A percentile compares a stretch with the other conserved stretches of the same genome.
These are phyloP conservation scores for Nitzschia sp. DNA, from an alignment of 108 stramenopile species.

Conservation along the genomic window DNA sequence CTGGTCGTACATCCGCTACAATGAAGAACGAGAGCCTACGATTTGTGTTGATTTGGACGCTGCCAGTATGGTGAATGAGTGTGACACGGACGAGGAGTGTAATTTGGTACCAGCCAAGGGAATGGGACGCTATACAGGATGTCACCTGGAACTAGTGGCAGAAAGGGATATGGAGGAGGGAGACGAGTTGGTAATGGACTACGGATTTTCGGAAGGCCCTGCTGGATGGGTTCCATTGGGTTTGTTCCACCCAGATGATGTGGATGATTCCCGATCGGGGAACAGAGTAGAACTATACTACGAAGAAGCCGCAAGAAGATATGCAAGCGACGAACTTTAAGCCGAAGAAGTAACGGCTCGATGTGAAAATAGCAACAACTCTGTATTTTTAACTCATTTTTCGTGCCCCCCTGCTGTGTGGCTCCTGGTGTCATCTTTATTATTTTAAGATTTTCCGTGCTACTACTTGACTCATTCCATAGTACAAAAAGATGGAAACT, in stretches of 20 bases:
- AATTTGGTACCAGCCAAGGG: not conserved
- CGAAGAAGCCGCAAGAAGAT: no score
- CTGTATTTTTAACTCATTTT: no score
- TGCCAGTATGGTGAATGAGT: conserved; percentile 20
- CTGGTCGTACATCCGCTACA: not conserved
- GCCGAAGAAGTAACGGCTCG: no score
- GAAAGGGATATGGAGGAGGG: conserved; percentile 19
- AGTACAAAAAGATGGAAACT: no score
- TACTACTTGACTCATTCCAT: no score
- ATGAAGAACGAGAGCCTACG: not conserved
- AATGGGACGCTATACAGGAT: not conserved
- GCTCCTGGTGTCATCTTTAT: no score
- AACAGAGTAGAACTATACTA: no score
- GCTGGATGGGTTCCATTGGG: conserved; percentile 7
- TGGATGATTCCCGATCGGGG: no score
- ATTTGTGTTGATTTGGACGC: conserved; percentile 25
- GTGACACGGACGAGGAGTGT: conserved; percentile 5
- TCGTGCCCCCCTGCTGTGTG: no score
- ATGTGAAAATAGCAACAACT: no score
- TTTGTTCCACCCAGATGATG: not conserved
- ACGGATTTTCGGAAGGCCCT: conserved; percentile 9
- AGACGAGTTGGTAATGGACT: conserved; percentile 24
- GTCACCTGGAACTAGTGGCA: conserved; percentile 10
- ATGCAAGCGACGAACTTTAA: no score
- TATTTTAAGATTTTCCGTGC: no score